A percentile compares a stretch with the other conserved stretches of the same genome.
These are phyloP conservation scores for Penicillium paxilli DNA, from an alignment of 495 filamentous ascomycete genomes.

Conservation along the genomic window DNA sequence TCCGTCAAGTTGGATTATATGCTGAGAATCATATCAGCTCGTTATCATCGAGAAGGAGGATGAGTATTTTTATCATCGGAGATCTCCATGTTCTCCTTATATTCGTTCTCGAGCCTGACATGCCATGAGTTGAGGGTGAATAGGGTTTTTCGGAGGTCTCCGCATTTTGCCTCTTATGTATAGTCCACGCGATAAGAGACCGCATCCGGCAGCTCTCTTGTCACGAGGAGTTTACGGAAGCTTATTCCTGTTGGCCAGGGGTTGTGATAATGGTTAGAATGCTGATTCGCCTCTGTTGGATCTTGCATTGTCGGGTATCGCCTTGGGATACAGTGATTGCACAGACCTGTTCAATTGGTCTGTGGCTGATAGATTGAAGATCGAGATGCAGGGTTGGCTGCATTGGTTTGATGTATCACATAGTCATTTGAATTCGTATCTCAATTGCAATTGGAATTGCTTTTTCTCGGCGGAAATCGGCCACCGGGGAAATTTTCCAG, in stretches of 20 bases:
- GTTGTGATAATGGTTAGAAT: conserved; percentile 3
- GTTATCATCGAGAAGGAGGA: conserved; percentile 6
- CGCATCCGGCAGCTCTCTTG: neutral
- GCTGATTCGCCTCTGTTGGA: conserved; percentile 5
- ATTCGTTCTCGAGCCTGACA: neutral
- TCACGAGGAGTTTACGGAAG: conserved; percentile 1
- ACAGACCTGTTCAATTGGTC: neutral
- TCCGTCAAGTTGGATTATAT: conserved; percentile 12
- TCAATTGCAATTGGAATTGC: too few relatives aligned
- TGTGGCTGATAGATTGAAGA: neutral
- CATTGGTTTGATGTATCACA: too few relatives aligned
- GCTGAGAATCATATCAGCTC: conserved; percentile 3
- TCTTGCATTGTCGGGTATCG: neutral
- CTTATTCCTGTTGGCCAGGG: conserved; percentile 4
- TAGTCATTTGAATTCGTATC: too few relatives aligned
- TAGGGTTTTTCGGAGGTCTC: conserved; percentile 22
- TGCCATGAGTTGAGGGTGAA: neutral
- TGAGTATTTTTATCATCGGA: conserved; percentile 3
- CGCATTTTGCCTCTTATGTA: conserved; percentile 5
- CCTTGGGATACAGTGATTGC: neutral
- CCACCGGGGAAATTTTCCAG: too few relatives aligned
- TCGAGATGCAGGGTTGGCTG: too few relatives aligned
- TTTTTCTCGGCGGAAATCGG: too few relatives aligned
- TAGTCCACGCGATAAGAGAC: conserved; percentile 4
- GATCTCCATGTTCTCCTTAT: conserved; percentile 16